Conservation (phyloP, 495 filamentous ascomycete species). For the Xylaria flabelliformis region DNA sequence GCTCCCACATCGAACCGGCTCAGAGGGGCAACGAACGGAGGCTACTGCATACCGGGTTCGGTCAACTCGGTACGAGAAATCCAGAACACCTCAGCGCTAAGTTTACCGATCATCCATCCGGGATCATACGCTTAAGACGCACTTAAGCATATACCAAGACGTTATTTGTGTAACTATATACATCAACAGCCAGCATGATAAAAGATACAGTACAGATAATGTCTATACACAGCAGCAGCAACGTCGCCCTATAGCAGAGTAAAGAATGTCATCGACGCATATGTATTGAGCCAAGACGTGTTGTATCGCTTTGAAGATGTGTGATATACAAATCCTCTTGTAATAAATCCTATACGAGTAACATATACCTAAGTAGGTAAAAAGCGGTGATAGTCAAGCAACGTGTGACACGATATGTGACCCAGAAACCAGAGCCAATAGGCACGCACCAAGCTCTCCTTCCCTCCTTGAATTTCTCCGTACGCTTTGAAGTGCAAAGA, state of each 20-base stretch:
- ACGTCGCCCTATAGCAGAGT: neutral
- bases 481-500: neutral
- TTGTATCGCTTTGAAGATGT: neutral
- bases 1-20: neutral
- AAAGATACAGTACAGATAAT: neutral
- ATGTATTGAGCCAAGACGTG: neutral
- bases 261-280: neutral
- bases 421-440: neutral
- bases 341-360: neutral
- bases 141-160: neutral
- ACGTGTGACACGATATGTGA: neutral
- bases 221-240: neutral
- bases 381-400: neutral
- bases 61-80: conserved; percentile 5
- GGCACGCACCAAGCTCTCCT: conserved; percentile 13
- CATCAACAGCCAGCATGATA: neutral
- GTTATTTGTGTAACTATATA: neutral
- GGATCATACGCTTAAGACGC: conserved; percentile 13
- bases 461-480: conserved; percentile 20
- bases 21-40: neutral
- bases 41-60: conserved; percentile 2
- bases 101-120: neutral
- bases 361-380: neutral
- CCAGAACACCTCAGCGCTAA: neutral
- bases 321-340: neutral